Evolutionary conservation across 345 rosid species (phyloP).

Genomic region (Eucalyptus sideroxylon): DNA sequence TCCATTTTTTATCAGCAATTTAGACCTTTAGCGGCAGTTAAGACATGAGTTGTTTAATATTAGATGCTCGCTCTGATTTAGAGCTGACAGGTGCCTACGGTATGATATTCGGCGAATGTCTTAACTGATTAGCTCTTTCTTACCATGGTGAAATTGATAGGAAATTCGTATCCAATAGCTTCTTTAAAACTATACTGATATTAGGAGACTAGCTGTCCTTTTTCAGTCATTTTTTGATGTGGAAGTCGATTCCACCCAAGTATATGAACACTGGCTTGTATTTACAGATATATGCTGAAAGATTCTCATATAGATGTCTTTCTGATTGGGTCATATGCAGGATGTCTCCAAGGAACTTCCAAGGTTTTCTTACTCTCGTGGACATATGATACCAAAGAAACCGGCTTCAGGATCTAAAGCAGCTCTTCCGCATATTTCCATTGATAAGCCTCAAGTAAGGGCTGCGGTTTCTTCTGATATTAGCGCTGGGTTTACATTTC

Average conservation of each 20-base stretch:
- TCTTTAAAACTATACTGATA: neutral
- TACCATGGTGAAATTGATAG: neutral
- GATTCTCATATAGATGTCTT: neutral
- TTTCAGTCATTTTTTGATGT: neutral
- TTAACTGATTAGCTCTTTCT: neutral
- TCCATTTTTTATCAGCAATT: neutral
- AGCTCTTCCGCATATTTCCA: slow-evolving; percentile 39
- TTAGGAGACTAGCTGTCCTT: neutral
- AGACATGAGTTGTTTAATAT: neutral
- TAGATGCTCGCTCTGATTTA: neutral
- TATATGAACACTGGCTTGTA: neutral
- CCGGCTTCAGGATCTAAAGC: slow-evolving; percentile 41
- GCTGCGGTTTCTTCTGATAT: slow-evolving; percentile 40
- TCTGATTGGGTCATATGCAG: slow-evolving; percentile 13
- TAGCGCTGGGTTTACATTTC: slow-evolving; percentile 57
- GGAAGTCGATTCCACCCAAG: neutral
- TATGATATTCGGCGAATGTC: neutral
- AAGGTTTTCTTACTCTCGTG: slow-evolving; percentile 7
- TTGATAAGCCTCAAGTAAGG: slow-evolving; percentile 37
- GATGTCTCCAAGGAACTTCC: slow-evolving; percentile 14
- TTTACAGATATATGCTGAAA: neutral
- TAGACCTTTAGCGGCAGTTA: neutral
- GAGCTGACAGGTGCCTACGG: neutral
- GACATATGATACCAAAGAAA: slow-evolving; percentile 18
- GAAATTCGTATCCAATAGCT: neutral